Base-by-base conservation (phyloP, 805 yeast species). In the Dipodascus albidus region DNA sequence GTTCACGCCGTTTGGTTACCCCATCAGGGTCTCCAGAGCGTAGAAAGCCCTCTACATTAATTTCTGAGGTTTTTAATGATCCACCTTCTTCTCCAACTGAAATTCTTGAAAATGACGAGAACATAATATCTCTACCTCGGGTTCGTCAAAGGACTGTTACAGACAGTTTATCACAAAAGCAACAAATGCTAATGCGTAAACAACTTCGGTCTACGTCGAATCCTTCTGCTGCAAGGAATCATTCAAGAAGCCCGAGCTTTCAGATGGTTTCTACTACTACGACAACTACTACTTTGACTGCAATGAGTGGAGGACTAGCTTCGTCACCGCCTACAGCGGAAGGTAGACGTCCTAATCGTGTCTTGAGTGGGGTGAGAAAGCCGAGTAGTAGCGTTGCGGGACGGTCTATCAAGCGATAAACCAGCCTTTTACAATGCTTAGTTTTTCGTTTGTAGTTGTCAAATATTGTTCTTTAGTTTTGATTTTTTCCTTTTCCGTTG, bases 201-300 rank as follows among this genome's bases (percentile, higher is more conserved):
- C 64, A 67, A 50, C 57, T 66, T 42, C 62, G 70, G 22, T 59
- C 67, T 1, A 60, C 61, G 2, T 65, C 69, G 2, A 66, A 66
- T 51, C 69, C 70, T 2, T 58, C 67, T 3, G 66, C 68, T 2
- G 60, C 62, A n/a, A 58, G 62, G 19, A 35, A 51, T 15, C 22
- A 35, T 15, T 24, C 47, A 11, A 48, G 57, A 22, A 49, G 51
- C 20, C 53, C 57, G 3, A 51, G 58, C 50, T 54, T 53, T 53
- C 60, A 58, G 57, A 14, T 54, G 55, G 21, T 54, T 21, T 53
- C 55, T 23, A 54, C 59, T 24, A 55, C 58, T 23, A 59, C 61
- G 9, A 57, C 62, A 21, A 53, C 56, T 17, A 61, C 61, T 33
- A 57, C 62, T 31, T 55, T 59, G 4, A 54, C 54, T 15, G 38